Evolutionary conservation across 345 rosid genomes (phyloP).

Genomic region (Chamaenerion angustifolium): DNA sequence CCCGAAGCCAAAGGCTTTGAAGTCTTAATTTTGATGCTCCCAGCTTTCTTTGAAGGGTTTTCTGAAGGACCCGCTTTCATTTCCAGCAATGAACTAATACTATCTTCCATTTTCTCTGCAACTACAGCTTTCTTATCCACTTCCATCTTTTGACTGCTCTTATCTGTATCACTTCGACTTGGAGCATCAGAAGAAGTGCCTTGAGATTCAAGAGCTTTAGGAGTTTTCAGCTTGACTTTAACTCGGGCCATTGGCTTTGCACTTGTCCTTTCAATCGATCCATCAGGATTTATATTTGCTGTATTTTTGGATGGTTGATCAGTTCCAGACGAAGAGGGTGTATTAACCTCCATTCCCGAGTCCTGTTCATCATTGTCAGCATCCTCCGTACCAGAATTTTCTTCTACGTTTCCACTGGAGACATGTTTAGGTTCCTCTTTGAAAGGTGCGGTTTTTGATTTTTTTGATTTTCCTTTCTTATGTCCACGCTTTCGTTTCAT

Average conservation of each 20-base stretch:
- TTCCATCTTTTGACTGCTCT: slow-evolving; percentile 39
- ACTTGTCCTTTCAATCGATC: slow-evolving; percentile 27
- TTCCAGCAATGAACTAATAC: slow-evolving; percentile 41
- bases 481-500: slow-evolving; percentile 71
- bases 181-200: slow-evolving; percentile 16
- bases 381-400: slow-evolving; percentile 24
- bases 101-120: slow-evolving; percentile 42
- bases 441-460: slow-evolving; percentile 8
- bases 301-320: slow-evolving; percentile 36
- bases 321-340: slow-evolving; percentile 54
- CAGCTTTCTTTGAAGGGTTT: slow-evolving; percentile 49
- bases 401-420: slow-evolving; percentile 20
- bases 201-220: slow-evolving; percentile 40
- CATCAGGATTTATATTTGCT: slow-evolving; percentile 38
- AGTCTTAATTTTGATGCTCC: slow-evolving; percentile 65
- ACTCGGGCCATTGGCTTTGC: slow-evolving; percentile 48
- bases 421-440: slow-evolving; percentile 8
- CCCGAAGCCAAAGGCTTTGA: slow-evolving; percentile 29
- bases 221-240: slow-evolving; percentile 70
- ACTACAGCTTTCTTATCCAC: slow-evolving; percentile 29
- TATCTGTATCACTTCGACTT: slow-evolving; percentile 35
- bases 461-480: slow-evolving; percentile 42
- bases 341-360: slow-evolving; percentile 50
- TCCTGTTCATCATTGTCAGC: slow-evolving; percentile 35
- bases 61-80: slow-evolving; percentile 26